These are phyloP conservation scores for Hortiboletus campestris DNA, from an alignment of 768 basidiomycete species.

Conservation along the genomic window DNA sequence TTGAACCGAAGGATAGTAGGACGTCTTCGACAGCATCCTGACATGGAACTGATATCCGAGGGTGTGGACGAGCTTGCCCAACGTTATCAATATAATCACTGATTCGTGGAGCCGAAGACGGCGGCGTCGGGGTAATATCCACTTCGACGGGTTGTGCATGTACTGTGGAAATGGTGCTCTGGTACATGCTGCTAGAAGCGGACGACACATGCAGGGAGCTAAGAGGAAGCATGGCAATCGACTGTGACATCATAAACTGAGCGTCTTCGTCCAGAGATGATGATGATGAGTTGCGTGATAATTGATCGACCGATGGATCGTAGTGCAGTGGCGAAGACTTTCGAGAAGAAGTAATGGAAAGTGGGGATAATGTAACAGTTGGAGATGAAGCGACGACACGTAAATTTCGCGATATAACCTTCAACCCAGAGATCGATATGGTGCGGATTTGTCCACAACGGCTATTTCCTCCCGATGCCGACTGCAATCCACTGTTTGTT, in stretches of 20 bases:
- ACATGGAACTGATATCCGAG: constrained; percentile 5
- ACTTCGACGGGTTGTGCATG: background rate
- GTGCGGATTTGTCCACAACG: constrained; percentile 39
- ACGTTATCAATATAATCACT: background rate
- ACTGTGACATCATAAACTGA: constrained; percentile 72
- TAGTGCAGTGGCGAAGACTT: constrained; percentile 6
- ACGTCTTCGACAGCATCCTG: constrained; percentile 37
- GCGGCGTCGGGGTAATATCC: background rate
- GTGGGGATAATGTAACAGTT: constrained; percentile 25
- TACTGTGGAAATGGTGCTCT: constrained; percentile 59
- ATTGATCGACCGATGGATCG: constrained; percentile 3
- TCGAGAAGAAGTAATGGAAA: constrained; percentile 21
- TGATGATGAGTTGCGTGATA: constrained; percentile 51
- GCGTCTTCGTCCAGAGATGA: constrained; percentile 67
- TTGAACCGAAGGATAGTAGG: constrained; percentile 60
- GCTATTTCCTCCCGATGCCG: constrained; percentile 13
- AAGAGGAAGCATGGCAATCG: constrained; percentile 60
- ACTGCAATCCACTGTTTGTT: constrained; percentile 27
- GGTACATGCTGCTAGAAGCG: constrained; percentile 68
- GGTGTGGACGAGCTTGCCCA: constrained; percentile 2
- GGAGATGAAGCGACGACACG: constrained; percentile 19
- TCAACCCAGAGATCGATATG: constrained; percentile 55
- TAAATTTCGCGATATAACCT: constrained; percentile 51
- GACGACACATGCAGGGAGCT: constrained; percentile 46
- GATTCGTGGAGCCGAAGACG: background rate